These are phyloP conservation scores for Begonia loranthoides DNA, from an alignment of 306 rosid genomes.

Conservation along the genomic window DNA sequence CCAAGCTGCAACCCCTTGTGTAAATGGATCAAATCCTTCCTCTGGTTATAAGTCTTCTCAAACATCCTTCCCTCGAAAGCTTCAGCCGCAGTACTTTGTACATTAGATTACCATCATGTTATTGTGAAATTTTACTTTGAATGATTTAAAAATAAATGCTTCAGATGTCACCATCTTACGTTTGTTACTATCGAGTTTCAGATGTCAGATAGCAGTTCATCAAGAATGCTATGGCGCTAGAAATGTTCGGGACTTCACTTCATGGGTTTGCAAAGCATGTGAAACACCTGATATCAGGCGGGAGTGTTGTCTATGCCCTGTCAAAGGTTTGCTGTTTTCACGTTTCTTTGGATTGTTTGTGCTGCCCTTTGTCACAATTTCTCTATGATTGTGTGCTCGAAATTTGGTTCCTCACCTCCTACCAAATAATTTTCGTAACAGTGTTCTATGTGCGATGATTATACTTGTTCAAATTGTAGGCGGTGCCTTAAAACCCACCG, in stretches of 20 bases:
- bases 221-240: conserved; percentile 99
- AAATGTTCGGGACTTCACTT: conserved; percentile 78
- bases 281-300: conserved; percentile 78
- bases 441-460: conserved; percentile 12
- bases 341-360: conserved; percentile 5
- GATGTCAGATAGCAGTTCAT: conserved; percentile 99
- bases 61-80: too few relatives aligned
- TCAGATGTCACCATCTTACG: too few relatives aligned
- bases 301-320: conserved; percentile 99
- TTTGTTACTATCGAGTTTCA: conserved; percentile 4
- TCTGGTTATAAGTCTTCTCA: too few relatives aligned
- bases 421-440: too few relatives aligned
- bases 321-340: conserved; percentile 39
- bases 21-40: too few relatives aligned
- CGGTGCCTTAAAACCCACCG: conserved; percentile 97
- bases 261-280: conserved; percentile 98
- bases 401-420: neutral
- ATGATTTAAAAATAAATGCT: too few relatives aligned
- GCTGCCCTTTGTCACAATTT: neutral
- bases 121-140: too few relatives aligned
- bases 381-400: neutral
- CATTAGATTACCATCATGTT: too few relatives aligned
- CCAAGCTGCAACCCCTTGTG: too few relatives aligned
- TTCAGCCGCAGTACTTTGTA: too few relatives aligned
- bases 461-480: conserved; percentile 35